phyloP scores from a whole-genome alignment of 106 monocot genomes.

The Phalaenopsis equestris region DNA sequence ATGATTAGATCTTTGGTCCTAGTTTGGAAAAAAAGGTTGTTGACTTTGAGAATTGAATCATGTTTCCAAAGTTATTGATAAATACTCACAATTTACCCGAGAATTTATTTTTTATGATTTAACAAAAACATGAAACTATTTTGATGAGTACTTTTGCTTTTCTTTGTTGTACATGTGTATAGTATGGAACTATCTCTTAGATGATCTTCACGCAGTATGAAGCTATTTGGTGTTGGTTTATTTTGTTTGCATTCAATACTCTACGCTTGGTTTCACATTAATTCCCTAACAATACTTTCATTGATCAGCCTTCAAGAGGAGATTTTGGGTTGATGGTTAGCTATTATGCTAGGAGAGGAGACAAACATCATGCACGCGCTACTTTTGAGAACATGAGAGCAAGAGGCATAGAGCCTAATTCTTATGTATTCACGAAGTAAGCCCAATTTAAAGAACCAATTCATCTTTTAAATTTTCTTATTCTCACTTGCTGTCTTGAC shows the following conservation, averaged over 20 bases:
- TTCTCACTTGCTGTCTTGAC: neutral
- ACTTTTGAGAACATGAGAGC: slow-evolving; percentile 97
- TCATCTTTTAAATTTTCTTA: neutral
- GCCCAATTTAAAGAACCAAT: neutral
- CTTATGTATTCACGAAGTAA: slow-evolving; percentile 94
- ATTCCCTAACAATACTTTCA: slow-evolving; percentile 6
- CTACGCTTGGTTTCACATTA: neutral
- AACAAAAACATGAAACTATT: neutral
- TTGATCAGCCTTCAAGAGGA: slow-evolving; percentile 75
- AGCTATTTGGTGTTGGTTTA: neutral
- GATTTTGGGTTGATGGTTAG: slow-evolving; percentile 94
- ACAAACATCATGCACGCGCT: slow-evolving; percentile 97
- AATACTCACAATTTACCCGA: neutral
- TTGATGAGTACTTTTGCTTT: neutral
- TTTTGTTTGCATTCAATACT: neutral
- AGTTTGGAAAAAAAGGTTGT: neutral
- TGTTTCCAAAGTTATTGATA: neutral
- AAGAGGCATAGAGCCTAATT: slow-evolving; percentile 93
- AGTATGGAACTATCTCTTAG: neutral
- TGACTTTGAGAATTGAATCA: neutral
- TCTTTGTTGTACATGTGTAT: neutral
- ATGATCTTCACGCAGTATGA: neutral
- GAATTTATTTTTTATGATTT: slow-evolving; percentile 4
- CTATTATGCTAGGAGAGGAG: slow-evolving; percentile 90
- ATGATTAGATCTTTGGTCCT: neutral